Evolutionary conservation across 805 yeast species (phyloP).

Genomic region (Vanderwaltozyma yarrowii): DNA sequence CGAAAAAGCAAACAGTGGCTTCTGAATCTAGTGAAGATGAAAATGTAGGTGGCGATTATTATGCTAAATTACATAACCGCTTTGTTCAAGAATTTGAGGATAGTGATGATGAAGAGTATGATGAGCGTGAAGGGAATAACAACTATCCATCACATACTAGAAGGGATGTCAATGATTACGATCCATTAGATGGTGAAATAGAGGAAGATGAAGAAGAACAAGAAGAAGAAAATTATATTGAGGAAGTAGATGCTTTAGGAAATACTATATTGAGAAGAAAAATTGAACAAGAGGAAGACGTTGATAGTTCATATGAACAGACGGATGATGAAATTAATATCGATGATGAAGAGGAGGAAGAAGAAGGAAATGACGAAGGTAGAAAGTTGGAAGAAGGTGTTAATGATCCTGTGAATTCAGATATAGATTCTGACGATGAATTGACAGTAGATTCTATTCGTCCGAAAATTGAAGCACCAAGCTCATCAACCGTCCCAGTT

Average conservation of each 20-base stretch:
- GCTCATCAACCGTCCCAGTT: conserved; percentile 21
- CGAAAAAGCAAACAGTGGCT: conserved; percentile 40
- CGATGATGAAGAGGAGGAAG: conserved; percentile 6
- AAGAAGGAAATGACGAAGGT: conserved; percentile 10
- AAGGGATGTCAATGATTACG: conserved; percentile 19
- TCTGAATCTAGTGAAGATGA: conserved; percentile 27
- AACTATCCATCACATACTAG: conserved; percentile 2
- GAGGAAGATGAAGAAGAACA: conserved; percentile 7
- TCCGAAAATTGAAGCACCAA: conserved; percentile 2
- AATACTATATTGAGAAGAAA: conserved; percentile 16
- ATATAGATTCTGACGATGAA: conserved; percentile 4
- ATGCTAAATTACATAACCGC: conserved; percentile 23
- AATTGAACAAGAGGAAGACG: not conserved
- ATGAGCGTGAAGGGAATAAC: conserved; percentile 3
- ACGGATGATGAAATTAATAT: too few species aligned
- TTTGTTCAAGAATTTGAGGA: conserved; percentile 28
- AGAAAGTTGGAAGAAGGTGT: conserved; percentile 2
- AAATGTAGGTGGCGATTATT: conserved; percentile 22
- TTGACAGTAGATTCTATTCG: conserved; percentile 6
- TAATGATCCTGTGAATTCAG: conserved; percentile 6
- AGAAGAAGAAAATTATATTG: conserved; percentile 15
- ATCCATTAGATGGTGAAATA: conserved; percentile 20
- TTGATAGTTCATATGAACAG: not conserved
- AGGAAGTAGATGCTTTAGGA: conserved; percentile 26
- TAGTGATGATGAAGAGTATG: conserved; percentile 22